Conservation (phyloP, 768 basidiomycete genomes). For the Obba rivulosa region DNA sequence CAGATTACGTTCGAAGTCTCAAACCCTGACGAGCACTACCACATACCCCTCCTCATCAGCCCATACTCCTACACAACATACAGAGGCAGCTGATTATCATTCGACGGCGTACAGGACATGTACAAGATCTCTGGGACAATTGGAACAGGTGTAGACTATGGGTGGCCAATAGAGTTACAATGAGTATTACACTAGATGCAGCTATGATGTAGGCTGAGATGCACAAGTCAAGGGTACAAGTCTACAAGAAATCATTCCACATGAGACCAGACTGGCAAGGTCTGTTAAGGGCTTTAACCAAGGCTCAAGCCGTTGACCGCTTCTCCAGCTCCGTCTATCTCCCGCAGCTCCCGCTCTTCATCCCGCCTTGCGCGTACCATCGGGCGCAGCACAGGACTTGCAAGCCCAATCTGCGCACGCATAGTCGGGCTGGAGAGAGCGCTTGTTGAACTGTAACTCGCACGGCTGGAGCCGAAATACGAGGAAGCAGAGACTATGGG, state of each 20-base stretch:
- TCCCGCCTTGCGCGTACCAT: constrained; percentile 44
- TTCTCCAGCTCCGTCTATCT: constrained; percentile 76
- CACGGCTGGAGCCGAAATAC: constrained; percentile 33
- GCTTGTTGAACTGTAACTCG: constrained; percentile 38
- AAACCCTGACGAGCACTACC: constrained; percentile 78
- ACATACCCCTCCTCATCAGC: constrained; percentile 88
- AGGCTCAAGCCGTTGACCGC: constrained; percentile 62
- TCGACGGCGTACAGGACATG: constrained; percentile 1
- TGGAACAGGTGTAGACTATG: not conserved
- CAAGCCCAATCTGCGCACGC: constrained; percentile 62
- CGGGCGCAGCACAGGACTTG: constrained; percentile 73
- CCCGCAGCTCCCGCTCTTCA: constrained; percentile 54
- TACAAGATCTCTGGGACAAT: constrained; percentile 3
- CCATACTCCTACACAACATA: constrained; percentile 92
- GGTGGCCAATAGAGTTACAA: constrained; percentile 6
- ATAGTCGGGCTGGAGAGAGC: constrained; percentile 73
- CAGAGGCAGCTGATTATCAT: constrained; percentile 61
- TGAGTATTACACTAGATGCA: constrained; percentile 4
- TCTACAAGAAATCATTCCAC: not conserved
- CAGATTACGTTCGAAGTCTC: constrained; percentile 72
- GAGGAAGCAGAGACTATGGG: constrained; percentile 56
- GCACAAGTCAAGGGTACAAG: not conserved
- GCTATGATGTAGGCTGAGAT: not conserved
- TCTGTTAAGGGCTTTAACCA: constrained; percentile 11
- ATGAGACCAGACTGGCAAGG: no score